phyloP scores from a whole-genome alignment of 2,329 filamentous ascomycete genomes.

The Hypoxylon sp. region DNA sequence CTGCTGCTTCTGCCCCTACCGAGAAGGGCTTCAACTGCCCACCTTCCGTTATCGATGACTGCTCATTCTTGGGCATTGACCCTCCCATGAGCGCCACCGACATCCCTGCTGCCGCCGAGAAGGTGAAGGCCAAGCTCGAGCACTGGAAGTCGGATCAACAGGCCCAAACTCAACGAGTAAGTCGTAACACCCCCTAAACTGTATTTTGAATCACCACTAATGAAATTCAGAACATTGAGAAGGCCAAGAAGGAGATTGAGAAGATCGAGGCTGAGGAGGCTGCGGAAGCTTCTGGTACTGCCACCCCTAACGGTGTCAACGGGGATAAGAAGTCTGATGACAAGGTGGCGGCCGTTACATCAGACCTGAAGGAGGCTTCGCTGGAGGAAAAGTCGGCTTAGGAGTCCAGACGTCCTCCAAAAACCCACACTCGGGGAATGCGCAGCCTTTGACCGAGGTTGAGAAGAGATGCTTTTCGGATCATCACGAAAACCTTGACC shows the following conservation, averaged over 20 bases:
- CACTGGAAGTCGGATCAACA: constrained; percentile 93
- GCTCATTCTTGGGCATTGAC: constrained; percentile 82
- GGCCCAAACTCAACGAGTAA: constrained; percentile 87
- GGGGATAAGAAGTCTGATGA: constrained; percentile 57
- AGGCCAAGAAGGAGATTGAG: constrained; percentile 95
- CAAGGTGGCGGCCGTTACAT: constrained; percentile 62
- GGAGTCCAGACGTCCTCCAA: constrained; percentile 40
- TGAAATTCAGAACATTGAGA: constrained; percentile 82
- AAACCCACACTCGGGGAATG: no score
- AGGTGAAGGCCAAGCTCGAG: constrained; percentile 89
- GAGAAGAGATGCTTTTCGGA: constrained; percentile 4
- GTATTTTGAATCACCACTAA: constrained; percentile 42
- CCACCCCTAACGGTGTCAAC: constrained; percentile 55
- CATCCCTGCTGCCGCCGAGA: constrained; percentile 80
- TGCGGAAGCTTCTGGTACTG: constrained; percentile 56
- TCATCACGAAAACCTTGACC: constrained; percentile 2
- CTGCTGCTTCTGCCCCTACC: constrained; percentile 42
- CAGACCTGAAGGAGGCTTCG: constrained; percentile 61
- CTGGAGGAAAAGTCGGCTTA: constrained; percentile 63
- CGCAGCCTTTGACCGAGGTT: constrained; percentile 2
- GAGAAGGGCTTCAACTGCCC: constrained; percentile 76
- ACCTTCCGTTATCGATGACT: constrained; percentile 90
- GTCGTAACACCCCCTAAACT: constrained; percentile 46
- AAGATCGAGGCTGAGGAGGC: constrained; percentile 77
- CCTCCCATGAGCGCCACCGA: constrained; percentile 88